A percentile compares a stretch with the other conserved stretches of the same genome.
Evolutionary conservation across 176 grass and related monocot species (phyloP).

Genomic region (Aegilops tauschii): DNA sequence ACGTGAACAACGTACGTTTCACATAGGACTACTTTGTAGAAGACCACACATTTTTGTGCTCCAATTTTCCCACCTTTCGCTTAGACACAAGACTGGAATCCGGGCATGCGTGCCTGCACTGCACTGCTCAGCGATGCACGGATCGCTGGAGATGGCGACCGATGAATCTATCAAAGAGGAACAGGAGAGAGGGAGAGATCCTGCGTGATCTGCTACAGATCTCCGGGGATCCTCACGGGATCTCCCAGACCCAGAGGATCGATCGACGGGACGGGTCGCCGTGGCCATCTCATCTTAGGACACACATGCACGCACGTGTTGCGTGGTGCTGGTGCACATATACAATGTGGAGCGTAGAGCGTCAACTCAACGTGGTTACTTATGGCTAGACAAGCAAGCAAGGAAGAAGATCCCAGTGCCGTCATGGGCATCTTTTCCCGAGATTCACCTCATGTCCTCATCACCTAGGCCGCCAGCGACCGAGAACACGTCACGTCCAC

Average conservation of each 20-base stretch:
- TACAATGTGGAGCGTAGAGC: no score
- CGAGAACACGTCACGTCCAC: background rate
- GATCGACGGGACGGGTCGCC: background rate
- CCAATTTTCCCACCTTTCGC: no score
- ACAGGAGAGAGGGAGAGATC: background rate
- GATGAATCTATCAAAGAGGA: background rate
- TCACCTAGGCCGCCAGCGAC: background rate
- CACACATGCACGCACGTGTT: background rate
- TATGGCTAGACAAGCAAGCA: background rate
- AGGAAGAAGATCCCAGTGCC: background rate
- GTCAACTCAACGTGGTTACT: background rate
- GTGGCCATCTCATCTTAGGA: no score
- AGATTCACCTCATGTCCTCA: background rate
- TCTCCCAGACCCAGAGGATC: background rate
- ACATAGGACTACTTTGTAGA: no score
- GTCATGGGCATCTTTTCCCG: background rate
- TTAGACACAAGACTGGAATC: no score
- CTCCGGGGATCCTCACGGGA: background rate
- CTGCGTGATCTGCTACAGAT: background rate
- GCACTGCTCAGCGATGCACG: background rate
- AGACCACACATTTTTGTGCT: no score
- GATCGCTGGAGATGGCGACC: background rate
- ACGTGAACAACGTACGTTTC: no score
- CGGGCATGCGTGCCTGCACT: no score
- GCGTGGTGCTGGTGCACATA: no score